phyloP scores from a whole-genome alignment of 2,329 filamentous ascomycete species.

The Claviceps maximensis region DNA sequence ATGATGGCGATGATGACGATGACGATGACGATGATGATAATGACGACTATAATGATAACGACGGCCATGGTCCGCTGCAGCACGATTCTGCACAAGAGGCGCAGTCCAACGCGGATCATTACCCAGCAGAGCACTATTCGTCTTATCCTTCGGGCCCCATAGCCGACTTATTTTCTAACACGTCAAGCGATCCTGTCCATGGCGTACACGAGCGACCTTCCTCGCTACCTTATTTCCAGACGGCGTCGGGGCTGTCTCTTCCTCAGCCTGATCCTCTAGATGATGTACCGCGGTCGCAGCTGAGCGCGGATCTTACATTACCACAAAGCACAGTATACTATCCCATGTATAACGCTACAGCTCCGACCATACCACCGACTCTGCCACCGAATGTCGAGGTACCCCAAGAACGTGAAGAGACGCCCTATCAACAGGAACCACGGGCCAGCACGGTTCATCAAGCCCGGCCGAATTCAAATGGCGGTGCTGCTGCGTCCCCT shows the following conservation, averaged over 20 bases:
- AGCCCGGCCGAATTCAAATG: background rate
- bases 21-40: slow-evolving; percentile 2
- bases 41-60: slow-evolving; percentile 1
- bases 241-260: slow-evolving; percentile 13
- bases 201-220: slow-evolving; percentile 9
- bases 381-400: background rate
- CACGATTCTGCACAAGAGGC: background rate
- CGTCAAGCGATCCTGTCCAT: slow-evolving; percentile 9
- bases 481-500: background rate
- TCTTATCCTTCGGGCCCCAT: slow-evolving; percentile 18
- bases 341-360: slow-evolving; percentile 4
- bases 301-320: slow-evolving; percentile 7
- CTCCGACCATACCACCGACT: background rate
- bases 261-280: slow-evolving; percentile 12
- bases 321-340: slow-evolving; percentile 11
- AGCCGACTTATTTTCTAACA: slow-evolving; percentile 7
- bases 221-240: slow-evolving; percentile 16
- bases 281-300: background rate
- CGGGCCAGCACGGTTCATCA: background rate
- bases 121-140: slow-evolving; percentile 8
- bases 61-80: slow-evolving; percentile 7
- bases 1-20: slow-evolving; percentile 4
- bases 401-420: background rate
- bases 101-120: background rate
- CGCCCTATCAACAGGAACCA: background rate